Conservation (phyloP, 2,329 filamentous ascomycete species). For the Exophiala oligosperma region DNA sequence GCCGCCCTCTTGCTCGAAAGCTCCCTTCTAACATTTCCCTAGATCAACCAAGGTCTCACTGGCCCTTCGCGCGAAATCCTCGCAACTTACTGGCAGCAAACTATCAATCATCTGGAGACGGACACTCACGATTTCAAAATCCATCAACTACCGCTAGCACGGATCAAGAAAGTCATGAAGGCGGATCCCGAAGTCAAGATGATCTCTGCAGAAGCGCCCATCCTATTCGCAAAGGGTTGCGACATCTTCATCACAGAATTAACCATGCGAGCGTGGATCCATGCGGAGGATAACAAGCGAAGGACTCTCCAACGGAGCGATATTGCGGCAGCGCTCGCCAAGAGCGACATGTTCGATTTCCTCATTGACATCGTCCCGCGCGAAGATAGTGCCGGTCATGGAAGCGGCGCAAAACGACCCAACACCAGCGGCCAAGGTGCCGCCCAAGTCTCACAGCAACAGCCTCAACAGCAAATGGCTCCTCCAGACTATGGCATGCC, state of each 20-base stretch:
- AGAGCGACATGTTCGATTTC: conserved; percentile 99
- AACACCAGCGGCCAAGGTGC: conserved; percentile 43
- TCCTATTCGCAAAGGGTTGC: conserved; percentile 96
- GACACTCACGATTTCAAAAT: conserved; percentile 98
- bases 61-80: conserved; percentile 95
- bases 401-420: conserved; percentile 46
- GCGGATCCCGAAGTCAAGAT: conserved; percentile 99
- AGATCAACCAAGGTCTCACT: conserved; percentile 93
- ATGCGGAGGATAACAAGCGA: conserved; percentile 97
- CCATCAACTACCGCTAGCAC: conserved; percentile 92
- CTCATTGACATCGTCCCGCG: conserved; percentile 97
- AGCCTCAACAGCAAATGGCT: conserved; percentile 55
- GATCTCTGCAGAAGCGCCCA: conserved; percentile 97
- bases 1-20: conserved; percentile 3
- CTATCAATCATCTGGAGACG: conserved; percentile 90
- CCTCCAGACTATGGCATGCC: conserved; percentile 61
- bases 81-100: conserved; percentile 99
- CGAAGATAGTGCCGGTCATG: conserved; percentile 81
- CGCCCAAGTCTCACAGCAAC: conserved; percentile 50
- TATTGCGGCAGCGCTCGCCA: conserved; percentile 91
- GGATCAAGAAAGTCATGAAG: conserved; percentile 99
- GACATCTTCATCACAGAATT: conserved; percentile 99
- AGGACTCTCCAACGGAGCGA: conserved; percentile 93
- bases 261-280: conserved; percentile 99
- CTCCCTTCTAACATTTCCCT: conserved; percentile 9